Conservation (phyloP, 1,284 basidiomycete species). For the Pseudozyma hubeiensis region DNA sequence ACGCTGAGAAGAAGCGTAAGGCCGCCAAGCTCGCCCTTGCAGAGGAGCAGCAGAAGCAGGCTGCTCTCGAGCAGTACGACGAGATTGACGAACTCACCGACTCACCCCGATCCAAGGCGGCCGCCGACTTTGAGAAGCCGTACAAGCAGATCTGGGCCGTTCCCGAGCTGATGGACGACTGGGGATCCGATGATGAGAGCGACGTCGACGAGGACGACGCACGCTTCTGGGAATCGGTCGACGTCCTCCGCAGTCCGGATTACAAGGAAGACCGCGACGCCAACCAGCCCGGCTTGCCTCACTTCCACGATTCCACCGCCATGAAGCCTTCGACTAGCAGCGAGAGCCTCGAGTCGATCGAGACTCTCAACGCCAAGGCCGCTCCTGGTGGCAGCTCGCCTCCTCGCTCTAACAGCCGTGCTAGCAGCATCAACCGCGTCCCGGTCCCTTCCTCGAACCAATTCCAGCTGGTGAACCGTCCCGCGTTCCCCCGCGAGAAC, state of each 20-base stretch:
- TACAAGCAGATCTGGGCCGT: constrained; percentile 53
- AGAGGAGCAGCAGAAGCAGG: constrained; percentile 27
- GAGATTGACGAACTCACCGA: constrained; percentile 30
- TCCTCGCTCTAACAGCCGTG: constrained; percentile 14
- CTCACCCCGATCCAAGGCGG: constrained; percentile 24
- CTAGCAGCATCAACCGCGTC: constrained; percentile 27
- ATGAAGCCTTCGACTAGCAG: constrained; percentile 22
- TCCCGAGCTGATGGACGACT: constrained; percentile 50
- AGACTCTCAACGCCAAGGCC: constrained; percentile 5
- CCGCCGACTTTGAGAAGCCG: constrained; percentile 41
- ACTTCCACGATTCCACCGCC: constrained; percentile 30
- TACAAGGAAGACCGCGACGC: constrained; percentile 40
- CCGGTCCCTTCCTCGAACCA: constrained; percentile 16
- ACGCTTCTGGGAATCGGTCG: constrained; percentile 48
- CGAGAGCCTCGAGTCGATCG: constrained; percentile 13
- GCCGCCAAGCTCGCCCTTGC: constrained; percentile 30
- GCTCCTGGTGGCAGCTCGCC: constrained; percentile 1
- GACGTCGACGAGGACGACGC: constrained; percentile 51
- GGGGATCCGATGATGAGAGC: constrained; percentile 42
- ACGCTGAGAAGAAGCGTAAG: constrained; percentile 39
- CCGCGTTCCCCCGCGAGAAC: constrained; percentile 37
- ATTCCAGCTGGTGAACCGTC: constrained; percentile 42
- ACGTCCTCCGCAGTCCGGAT: constrained; percentile 33
- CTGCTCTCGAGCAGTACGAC: constrained; percentile 23
- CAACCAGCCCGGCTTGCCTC: constrained; percentile 32